Percentiles rank a stretch among this genome's conserved stretches.
phyloP scores from a whole-genome alignment of 768 basidiomycete genomes.

The Stropharia rugosoannulata region DNA sequence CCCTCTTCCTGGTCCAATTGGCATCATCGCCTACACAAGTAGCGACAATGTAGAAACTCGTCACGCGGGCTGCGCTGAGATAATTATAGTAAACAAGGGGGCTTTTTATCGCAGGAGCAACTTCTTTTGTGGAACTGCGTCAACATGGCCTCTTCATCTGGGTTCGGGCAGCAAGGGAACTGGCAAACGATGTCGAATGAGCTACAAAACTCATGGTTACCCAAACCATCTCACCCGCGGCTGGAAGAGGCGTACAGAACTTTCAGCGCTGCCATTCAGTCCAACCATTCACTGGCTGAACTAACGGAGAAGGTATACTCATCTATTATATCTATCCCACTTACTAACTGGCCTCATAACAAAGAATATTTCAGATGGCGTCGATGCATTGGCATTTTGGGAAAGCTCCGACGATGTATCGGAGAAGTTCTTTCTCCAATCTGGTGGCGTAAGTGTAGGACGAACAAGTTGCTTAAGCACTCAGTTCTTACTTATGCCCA shows the following conservation, averaged over 20 bases:
- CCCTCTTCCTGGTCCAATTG: no score
- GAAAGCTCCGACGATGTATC: conserved; percentile 1
- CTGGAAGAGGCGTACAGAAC: neutral
- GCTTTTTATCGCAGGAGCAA: no score
- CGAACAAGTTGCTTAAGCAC: neutral
- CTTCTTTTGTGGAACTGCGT: no score
- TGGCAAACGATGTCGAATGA: no score
- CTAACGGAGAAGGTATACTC: neutral
- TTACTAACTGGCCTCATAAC: neutral
- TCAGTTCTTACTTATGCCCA: neutral
- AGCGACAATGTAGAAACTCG: no score
- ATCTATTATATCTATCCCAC: neutral
- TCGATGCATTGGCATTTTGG: neutral
- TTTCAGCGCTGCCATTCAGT: neutral
- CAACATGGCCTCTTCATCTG: no score
- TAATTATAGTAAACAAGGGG: no score
- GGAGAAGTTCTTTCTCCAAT: neutral
- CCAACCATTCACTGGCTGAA: neutral
- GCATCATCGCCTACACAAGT: no score
- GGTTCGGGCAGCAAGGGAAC: no score
- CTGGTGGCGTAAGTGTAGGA: neutral
- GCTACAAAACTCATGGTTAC: neutral
- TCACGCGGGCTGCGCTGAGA: no score
- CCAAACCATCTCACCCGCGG: neutral
- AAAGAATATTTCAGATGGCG: neutral